Evolutionary conservation across 1,284 basidiomycete species (phyloP), one percentile per base, ranked within the genome.

Genomic region (Cryptococcus jaspeensis): DNA sequence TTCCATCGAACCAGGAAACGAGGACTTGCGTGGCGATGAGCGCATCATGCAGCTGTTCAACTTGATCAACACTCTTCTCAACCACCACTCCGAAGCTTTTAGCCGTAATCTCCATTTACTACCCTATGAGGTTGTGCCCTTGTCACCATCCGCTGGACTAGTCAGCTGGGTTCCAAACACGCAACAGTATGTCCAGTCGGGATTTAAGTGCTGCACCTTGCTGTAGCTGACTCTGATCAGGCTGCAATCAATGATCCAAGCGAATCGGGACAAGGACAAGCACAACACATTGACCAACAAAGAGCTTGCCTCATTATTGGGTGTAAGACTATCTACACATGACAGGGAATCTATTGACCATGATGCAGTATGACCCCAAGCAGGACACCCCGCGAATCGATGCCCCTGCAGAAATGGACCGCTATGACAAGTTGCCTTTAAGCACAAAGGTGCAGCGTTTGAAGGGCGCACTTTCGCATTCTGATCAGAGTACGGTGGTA

Each of bases 21-120:
- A 72, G 41, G 70, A 72, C 49, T 53, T 72, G 4, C 57, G 71
- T 53, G 71, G 69, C 9, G 72, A 76, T 52, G 72, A 76, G 52
- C 61, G 72, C 13, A 73, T 76, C 52, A 76, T 76, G 72, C 74
- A 76, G 60, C 61, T 76, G n/a, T 74, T 76, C 58, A 69, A 66
- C 2, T 60, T 76, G 5, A 69, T 72, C 55, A 76, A 76, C 43
- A 70, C 68, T 1, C 55, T 76, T 25, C 63, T 76, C 18, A 73
- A 70, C 46, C 72, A 74, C 47, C 64, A 70, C 42, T 55, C 57
- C 2, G 72, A 74, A 23, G 68, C 74, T 1, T 76, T 74, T 52
- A 53, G 57, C 15, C 62, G 74, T 1, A 72, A 74, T 50, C 60
- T 76, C 7, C 71, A 74, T 52, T 49, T 71, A 13, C 45, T 71